A percentile compares a stretch with the other conserved stretches of the same genome.
phyloP scores from a whole-genome alignment of 768 basidiomycete species.

The Auricularia sp. region DNA sequence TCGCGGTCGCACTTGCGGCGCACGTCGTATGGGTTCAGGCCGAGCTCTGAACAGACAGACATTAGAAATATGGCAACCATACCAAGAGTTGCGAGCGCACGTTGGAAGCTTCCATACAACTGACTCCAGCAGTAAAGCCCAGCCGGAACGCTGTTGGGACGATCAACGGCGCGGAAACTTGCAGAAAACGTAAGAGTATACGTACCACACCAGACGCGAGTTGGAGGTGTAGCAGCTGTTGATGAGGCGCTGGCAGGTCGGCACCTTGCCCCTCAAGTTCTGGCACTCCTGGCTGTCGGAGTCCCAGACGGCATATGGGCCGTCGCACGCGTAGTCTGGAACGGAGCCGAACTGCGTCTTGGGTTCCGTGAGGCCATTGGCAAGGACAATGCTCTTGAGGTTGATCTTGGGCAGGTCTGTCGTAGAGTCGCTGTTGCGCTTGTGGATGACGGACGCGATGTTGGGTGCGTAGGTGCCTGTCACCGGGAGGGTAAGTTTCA shows the following conservation, averaged over 20 bases:
- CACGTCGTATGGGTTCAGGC: slow-evolving; percentile 85
- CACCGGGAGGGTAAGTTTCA: no score
- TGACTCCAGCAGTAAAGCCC: slow-evolving; percentile 71
- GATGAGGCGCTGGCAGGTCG: slow-evolving; percentile 65
- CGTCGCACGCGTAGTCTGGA: slow-evolving; percentile 72
- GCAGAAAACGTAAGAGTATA: neutral
- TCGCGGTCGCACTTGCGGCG: slow-evolving; percentile 61
- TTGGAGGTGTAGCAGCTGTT: slow-evolving; percentile 57
- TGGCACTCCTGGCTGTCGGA: slow-evolving; percentile 57
- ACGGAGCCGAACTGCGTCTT: slow-evolving; percentile 70
- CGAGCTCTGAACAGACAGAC: slow-evolving; percentile 36
- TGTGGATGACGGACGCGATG: slow-evolving; percentile 73
- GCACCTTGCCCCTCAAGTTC: slow-evolving; percentile 51
- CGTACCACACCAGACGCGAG: slow-evolving; percentile 44
- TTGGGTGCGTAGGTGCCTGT: slow-evolving; percentile 67
- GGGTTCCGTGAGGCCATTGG: slow-evolving; percentile 81
- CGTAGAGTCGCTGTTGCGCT: slow-evolving; percentile 52
- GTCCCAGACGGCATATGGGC: slow-evolving; percentile 72
- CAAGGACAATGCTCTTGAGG: slow-evolving; percentile 74
- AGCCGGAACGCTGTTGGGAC: slow-evolving; percentile 47
- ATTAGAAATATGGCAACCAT: no score
- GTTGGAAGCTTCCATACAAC: slow-evolving; percentile 56
- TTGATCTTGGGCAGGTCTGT: slow-evolving; percentile 62
- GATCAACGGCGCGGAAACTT: no score
- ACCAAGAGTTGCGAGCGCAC: slow-evolving; percentile 30